Percentiles rank a stretch among this genome's conserved stretches.
Evolutionary conservation across 306 rosid genomes (phyloP).

Genomic region (Gynostemma pentaphyllum): DNA sequence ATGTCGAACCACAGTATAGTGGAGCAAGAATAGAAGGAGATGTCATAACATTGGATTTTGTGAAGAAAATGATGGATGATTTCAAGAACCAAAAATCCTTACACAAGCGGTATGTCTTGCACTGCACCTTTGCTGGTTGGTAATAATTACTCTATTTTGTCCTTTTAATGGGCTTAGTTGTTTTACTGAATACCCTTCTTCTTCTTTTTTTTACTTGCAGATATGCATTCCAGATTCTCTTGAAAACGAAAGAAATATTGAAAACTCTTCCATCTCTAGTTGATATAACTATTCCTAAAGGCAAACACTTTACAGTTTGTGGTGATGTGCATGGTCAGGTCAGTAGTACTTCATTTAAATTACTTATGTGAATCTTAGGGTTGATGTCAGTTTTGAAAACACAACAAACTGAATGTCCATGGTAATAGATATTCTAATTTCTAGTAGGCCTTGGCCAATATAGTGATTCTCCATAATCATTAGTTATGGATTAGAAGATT

Average conservation of each 20-base stretch:
- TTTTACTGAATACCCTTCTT: conserved; percentile 10
- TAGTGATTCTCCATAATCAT: neutral
- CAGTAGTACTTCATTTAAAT: conserved; percentile 14
- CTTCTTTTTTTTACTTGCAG: too few species aligned
- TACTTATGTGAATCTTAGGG: conserved; percentile 1
- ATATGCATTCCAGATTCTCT: conserved; percentile 11
- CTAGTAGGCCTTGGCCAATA: neutral
- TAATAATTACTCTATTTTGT: conserved; percentile 8
- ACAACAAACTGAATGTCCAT: neutral
- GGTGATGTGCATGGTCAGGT: conserved; percentile 99
- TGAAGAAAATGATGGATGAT: conserved; percentile 94
- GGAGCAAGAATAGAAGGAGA: conserved; percentile 95
- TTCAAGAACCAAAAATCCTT: conserved; percentile 79
- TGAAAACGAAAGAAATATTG: conserved; percentile 22
- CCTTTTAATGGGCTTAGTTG: neutral
- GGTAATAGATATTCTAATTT: neutral
- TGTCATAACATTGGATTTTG: conserved; percentile 75
- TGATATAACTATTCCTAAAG: conserved; percentile 58
- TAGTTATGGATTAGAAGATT: neutral
- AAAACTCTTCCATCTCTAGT: conserved; percentile 80
- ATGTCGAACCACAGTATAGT: conserved; percentile 76
- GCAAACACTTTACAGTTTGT: conserved; percentile 81
- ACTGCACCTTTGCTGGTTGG: conserved; percentile 15
- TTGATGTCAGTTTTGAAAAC: neutral
- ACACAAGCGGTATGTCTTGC: conserved; percentile 64